Base-by-base conservation (phyloP, 257 asterid species). In the Echites panduratus region DNA sequence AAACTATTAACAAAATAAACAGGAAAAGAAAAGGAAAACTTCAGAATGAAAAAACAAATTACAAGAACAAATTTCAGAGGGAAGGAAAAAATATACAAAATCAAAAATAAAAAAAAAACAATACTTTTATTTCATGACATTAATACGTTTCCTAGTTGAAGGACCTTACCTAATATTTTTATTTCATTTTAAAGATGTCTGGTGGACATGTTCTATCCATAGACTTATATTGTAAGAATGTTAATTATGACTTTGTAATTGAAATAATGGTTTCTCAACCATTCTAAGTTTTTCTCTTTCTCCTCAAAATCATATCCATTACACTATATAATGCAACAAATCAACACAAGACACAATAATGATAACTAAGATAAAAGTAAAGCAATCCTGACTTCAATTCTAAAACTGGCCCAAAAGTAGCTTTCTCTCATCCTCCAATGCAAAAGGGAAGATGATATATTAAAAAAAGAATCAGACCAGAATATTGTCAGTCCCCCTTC, bases 401-500 rank as follows among this genome's bases (percentile, higher is more conserved):
- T n/a, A n/a, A n/a, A n/a, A n/a, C n/a, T n/a, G n/a, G n/a, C n/a
- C n/a, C n/a, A n/a, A n/a, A n/a, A n/a, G n/a, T n/a, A n/a, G n/a
- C n/a, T n/a, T n/a, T n/a, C n/a, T n/a, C n/a, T n/a, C n/a, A n/a
- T n/a, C n/a, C n/a, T n/a, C n/a, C n/a, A n/a, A n/a, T n/a, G n/a
- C n/a, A n/a, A n/a, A n/a, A n/a, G n/a, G n/a, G n/a, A n/a, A n/a
- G n/a, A n/a, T 47, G 40, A 24, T 6, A 38, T 38, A 26, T 10
- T 27, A 32, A 19, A 9, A 53, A 24, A 24, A 26, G n/a, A n/a
- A n/a, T n/a, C n/a, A n/a, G n/a, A n/a, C 3, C 32, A 29, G 0
- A 27, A 27, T 12, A 62, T 22, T 12, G 24, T 45, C 61, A 80
- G 45, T 80, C 84, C 26, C 81, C 81, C 67, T 80, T 80, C 68